Evolutionary conservation across 805 yeast genomes (phyloP).

Genomic region (Starmera pachycereana): DNA sequence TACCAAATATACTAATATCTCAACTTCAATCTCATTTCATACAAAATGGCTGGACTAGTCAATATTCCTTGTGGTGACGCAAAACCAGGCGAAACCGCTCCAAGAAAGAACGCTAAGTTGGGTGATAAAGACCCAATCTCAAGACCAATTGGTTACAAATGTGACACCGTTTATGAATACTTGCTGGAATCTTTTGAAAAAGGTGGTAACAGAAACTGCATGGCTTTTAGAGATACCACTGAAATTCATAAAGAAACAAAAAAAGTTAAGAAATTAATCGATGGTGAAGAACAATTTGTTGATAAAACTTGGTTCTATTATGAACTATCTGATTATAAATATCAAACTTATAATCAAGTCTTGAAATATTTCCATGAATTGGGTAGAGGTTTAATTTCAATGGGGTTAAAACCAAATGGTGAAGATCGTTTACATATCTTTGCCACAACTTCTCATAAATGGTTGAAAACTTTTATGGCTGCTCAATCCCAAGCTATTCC

Average conservation of each 20-base stretch:
- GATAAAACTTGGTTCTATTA: slow-evolving; percentile 85
- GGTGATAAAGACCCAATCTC: slow-evolving; percentile 28
- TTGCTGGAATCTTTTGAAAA: slow-evolving; percentile 49
- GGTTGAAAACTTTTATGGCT: slow-evolving; percentile 86
- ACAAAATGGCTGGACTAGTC: slow-evolving; percentile 4
- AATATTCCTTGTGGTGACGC: slow-evolving; percentile 63
- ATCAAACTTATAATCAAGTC: slow-evolving; percentile 52
- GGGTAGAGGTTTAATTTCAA: slow-evolving; percentile 66
- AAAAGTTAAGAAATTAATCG: slow-evolving; percentile 59
- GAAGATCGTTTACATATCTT: slow-evolving; percentile 67
- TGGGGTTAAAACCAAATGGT: slow-evolving; percentile 59
- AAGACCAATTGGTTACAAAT: slow-evolving; percentile 55
- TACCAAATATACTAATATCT: too few relatives aligned
- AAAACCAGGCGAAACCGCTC: slow-evolving; percentile 70
- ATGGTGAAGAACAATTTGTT: slow-evolving; percentile 62
- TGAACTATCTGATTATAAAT: slow-evolving; percentile 67
- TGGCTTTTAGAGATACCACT: slow-evolving; percentile 72
- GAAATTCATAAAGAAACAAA: slow-evolving; percentile 73
- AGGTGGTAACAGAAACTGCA: slow-evolving; percentile 42
- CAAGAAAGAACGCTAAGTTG: slow-evolving; percentile 53
- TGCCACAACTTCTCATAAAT: slow-evolving; percentile 78
- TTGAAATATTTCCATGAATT: slow-evolving; percentile 35
- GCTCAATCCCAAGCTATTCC: slow-evolving; percentile 73
- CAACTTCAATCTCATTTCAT: too few relatives aligned
- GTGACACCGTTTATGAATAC: slow-evolving; percentile 62